These are phyloP conservation scores for Trichoderma brevicompactum DNA, from an alignment of 2,329 filamentous ascomycete species.

Conservation along the genomic window DNA sequence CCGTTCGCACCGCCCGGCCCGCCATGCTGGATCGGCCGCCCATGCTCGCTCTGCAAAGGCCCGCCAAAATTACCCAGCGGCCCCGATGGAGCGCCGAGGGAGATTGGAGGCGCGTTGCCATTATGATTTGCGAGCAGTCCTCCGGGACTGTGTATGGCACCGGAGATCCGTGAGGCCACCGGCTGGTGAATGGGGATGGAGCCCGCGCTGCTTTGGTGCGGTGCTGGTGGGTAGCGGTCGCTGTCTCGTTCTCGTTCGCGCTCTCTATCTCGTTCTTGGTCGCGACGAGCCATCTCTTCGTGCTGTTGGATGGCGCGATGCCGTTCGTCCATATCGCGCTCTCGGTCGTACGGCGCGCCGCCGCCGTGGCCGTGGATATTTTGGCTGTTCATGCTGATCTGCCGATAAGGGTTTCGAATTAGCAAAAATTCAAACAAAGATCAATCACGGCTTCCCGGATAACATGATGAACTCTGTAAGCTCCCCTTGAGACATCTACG, in stretches of 20 bases:
- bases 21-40: constrained; percentile 56
- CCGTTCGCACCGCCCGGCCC: constrained; percentile 52
- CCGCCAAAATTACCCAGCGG: constrained; percentile 58
- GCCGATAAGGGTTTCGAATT: constrained; percentile 7
- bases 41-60: constrained; percentile 57
- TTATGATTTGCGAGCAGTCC: constrained; percentile 80
- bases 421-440: constrained; percentile 11
- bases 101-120: constrained; percentile 58
- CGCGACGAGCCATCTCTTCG: constrained; percentile 57
- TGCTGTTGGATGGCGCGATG: constrained; percentile 53
- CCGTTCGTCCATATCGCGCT: constrained; percentile 54
- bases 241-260: constrained; percentile 65
- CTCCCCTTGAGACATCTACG: background rate
- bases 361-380: constrained; percentile 48
- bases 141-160: constrained; percentile 88
- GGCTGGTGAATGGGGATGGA: constrained; percentile 94
- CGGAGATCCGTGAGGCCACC: constrained; percentile 78
- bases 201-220: constrained; percentile 82
- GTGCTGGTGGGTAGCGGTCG: constrained; percentile 69
- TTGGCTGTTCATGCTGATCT: constrained; percentile 53
- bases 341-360: constrained; percentile 52
- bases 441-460: background rate
- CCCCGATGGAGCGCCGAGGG: constrained; percentile 57
- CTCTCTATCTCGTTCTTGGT: constrained; percentile 65
- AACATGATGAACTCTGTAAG: background rate